Percentiles rank a stretch among this genome's conserved stretches.
Evolutionary conservation across 208 protist species (phyloP).

Genomic region (Acanthamoeba triangularis): DNA sequence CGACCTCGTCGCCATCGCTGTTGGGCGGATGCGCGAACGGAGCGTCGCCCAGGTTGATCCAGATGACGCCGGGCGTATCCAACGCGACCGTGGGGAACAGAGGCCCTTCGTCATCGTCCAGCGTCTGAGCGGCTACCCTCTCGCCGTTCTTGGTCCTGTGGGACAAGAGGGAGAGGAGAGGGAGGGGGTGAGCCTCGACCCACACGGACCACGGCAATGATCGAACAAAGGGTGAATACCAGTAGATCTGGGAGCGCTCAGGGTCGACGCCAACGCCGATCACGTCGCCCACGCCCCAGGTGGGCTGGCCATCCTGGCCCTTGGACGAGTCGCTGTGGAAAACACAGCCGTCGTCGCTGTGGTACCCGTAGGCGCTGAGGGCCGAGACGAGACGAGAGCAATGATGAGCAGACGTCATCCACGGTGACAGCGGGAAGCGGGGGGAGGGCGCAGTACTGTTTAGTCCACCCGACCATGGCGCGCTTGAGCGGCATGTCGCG

Average conservation of each 20-base stretch:
- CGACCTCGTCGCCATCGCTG: background rate
- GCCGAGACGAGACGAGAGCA: background rate
- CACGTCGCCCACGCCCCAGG: conserved; percentile 55
- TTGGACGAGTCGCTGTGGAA: conserved; percentile 18
- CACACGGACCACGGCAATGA: background rate
- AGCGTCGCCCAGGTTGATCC: conserved; percentile 38
- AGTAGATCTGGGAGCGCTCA: background rate
- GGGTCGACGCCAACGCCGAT: conserved; percentile 60
- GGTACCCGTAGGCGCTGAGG: conserved; percentile 63
- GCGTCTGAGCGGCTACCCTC: background rate
- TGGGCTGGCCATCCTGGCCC: conserved; percentile 42
- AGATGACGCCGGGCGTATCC: conserved; percentile 18
- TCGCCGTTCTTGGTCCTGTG: conserved; percentile 73
- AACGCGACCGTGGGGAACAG: conserved; percentile 68
- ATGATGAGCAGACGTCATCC: background rate
- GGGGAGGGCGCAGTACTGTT: conserved; percentile 37
- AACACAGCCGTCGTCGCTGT: conserved; percentile 72
- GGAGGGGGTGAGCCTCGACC: too few species aligned
- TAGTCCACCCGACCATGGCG: conserved; percentile 6
- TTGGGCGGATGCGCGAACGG: conserved; percentile 24
- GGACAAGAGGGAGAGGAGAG: background rate
- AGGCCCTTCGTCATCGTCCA: conserved; percentile 26
- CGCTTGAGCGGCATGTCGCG: background rate
- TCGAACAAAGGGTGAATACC: background rate
- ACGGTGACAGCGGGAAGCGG: background rate